Base-by-base conservation (phyloP, 164 flowering plant genomes). In the Chimonanthus praecox region DNA sequence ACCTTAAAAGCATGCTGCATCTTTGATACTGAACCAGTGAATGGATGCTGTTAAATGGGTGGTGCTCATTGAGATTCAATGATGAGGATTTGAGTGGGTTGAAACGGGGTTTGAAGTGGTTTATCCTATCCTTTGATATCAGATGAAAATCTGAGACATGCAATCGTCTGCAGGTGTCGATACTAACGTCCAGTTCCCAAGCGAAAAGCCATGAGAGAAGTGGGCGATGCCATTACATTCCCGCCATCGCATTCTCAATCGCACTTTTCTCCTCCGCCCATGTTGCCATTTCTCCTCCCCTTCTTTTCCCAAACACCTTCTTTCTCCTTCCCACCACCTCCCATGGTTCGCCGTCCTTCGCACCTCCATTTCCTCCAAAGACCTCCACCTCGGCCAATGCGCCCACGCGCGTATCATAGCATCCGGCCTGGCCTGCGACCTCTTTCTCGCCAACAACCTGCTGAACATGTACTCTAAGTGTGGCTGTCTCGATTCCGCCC, bases 391-490 rank as follows among this genome's bases (percentile, higher is more conserved):
- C 4, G 86, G 86, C 6, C 83, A 85, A 71, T 64, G 76, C 62
- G 58, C 75, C 3, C 91, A 88, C 72, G 82, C 85, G 3, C 78
- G 73, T 58, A 82, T 86, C 44, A 65, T 86, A 18, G 68, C 73
- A 9, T 81, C 82, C 54, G 80, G 79, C 45, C 66, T 72, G 51
- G 2, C 5, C 21, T 47, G 47, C 48, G 82, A 85, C 70, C 83
- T 77, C 10, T 88, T 85, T 65, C 75, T 84, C 58, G 72, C 78
- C 74, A 88, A 88, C 84, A 87, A 87, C 67, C 84, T 88, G 70
- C 81, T 88, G 66, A 79, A 76, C 6, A 75, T 85, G 85, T 88
- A 87, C 51, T 70, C 79, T 2, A 88, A 84, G 72, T 83, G 86
- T 21, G 84, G 86, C 46, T 82, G 77, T 48, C 77, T 83, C 0